phyloP scores from a whole-genome alignment of 352 stramenopile genomes.

The Thraustochytrium striatum region DNA sequence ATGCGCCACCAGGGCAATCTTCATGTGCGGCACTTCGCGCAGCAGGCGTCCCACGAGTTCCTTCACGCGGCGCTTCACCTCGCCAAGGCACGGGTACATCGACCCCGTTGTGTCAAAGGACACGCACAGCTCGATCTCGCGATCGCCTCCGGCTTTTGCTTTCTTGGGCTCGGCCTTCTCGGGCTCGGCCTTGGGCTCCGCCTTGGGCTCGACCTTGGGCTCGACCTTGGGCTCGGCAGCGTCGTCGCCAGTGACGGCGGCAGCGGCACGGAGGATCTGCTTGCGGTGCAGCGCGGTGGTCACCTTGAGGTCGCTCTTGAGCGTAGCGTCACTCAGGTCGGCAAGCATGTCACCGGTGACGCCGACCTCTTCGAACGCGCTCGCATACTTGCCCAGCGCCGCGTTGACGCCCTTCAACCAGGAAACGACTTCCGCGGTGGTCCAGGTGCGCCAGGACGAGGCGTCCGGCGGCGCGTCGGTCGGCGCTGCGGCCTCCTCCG shows the following conservation, averaged over 20 bases:
- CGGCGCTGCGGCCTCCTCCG: too few relatives aligned
- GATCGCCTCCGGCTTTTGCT: background rate
- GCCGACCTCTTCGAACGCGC: background rate
- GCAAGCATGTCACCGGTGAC: background rate
- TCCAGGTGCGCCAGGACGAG: too few relatives aligned
- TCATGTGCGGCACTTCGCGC: background rate
- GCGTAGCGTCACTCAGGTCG: background rate
- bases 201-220: too few relatives aligned
- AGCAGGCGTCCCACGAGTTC: background rate
- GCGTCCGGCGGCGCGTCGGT: too few relatives aligned
- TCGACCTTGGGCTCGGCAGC: too few relatives aligned
- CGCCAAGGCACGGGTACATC: background rate
- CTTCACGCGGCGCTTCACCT: background rate
- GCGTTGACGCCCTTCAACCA: background rate
- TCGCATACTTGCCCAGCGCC: background rate
- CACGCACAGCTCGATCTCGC: background rate
- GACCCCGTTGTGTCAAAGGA: background rate
- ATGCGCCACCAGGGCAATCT: background rate
- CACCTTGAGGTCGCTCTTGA: background rate
- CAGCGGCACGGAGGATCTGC: background rate
- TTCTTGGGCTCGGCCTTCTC: background rate
- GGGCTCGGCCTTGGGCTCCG: too few relatives aligned
- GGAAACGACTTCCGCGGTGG: background rate
- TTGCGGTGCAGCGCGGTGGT: background rate
- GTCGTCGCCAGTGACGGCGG: background rate